Conservation (phyloP, 805 yeast species). For the Candida maesae region DNA sequence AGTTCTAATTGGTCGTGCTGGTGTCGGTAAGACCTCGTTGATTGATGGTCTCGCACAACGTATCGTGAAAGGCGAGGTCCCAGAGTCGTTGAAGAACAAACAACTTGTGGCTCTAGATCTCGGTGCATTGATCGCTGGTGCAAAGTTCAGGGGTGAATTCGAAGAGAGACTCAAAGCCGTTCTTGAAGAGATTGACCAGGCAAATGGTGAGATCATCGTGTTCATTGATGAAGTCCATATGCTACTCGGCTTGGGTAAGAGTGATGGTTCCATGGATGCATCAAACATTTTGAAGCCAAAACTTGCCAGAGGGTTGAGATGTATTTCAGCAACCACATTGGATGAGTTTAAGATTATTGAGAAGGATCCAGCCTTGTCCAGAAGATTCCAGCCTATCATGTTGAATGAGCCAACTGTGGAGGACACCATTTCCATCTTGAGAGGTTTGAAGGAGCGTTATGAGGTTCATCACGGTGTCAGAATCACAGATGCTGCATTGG, state of each 20-base stretch:
- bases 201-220: conserved; percentile 69
- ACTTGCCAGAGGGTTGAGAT: conserved; percentile 88
- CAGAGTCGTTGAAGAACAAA: conserved; percentile 88
- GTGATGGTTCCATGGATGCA: conserved; percentile 95
- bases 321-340: conserved; percentile 94
- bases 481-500: conserved; percentile 87
- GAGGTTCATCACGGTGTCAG: conserved; percentile 98
- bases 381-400: conserved; percentile 87
- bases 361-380: conserved; percentile 92
- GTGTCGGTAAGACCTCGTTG: conserved; percentile 96
- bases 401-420: conserved; percentile 87
- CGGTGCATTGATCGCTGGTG: conserved; percentile 89
- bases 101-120: conserved; percentile 79
- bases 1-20: conserved; percentile 91
- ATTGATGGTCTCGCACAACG: conserved; percentile 97
- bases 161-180: conserved; percentile 85
- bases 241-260: conserved; percentile 84
- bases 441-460: conserved; percentile 91
- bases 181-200: conserved; percentile 77
- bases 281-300: conserved; percentile 91
- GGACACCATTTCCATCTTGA: conserved; percentile 84
- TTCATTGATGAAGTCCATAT: conserved; percentile 91
- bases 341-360: conserved; percentile 95
- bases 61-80: conserved; percentile 87
- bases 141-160: conserved; percentile 94